Evolutionary conservation across 1,284 basidiomycete genomes (phyloP).

Genomic region (Papiliotrema nemorosa): DNA sequence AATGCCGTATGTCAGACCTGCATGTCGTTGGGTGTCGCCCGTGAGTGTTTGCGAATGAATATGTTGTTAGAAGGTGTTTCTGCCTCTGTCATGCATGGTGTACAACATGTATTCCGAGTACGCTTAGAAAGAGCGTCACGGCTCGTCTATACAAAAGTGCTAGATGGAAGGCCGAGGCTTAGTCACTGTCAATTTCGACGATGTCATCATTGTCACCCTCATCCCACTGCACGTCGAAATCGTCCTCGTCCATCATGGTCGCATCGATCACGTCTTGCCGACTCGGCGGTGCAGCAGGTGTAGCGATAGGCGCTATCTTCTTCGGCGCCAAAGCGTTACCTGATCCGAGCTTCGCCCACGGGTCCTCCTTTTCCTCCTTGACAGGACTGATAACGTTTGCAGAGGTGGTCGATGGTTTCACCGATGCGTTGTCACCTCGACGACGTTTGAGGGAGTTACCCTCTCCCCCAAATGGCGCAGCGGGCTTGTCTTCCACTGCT

Average conservation of each 20-base stretch:
- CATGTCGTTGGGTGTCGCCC: too few species aligned
- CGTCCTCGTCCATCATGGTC: conserved; percentile 36
- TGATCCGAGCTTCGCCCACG: conserved; percentile 44
- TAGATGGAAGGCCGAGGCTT: too few species aligned
- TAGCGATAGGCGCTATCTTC: neutral
- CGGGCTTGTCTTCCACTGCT: conserved; percentile 14
- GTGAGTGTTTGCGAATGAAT: too few species aligned
- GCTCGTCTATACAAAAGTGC: too few species aligned
- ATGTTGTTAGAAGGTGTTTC: too few species aligned
- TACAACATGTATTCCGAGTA: too few species aligned
- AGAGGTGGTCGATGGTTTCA: neutral
- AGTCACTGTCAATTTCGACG: conserved; percentile 48
- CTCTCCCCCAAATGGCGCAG: conserved; percentile 36
- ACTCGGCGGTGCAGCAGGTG: neutral
- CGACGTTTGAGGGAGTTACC: conserved; percentile 36
- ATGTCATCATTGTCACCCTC: conserved; percentile 36
- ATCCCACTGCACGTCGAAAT: conserved; percentile 23
- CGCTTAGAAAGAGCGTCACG: too few species aligned
- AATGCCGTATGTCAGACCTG: too few species aligned
- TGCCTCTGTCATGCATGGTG: too few species aligned
- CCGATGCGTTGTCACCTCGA: neutral
- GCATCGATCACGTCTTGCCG: conserved; percentile 34
- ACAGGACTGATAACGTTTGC: conserved; percentile 12
- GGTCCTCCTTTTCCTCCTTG: conserved; percentile 32
- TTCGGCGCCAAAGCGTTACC: conserved; percentile 35